phyloP scores from a whole-genome alignment of 108 stramenopile species.

The Cyclotella baltica region DNA sequence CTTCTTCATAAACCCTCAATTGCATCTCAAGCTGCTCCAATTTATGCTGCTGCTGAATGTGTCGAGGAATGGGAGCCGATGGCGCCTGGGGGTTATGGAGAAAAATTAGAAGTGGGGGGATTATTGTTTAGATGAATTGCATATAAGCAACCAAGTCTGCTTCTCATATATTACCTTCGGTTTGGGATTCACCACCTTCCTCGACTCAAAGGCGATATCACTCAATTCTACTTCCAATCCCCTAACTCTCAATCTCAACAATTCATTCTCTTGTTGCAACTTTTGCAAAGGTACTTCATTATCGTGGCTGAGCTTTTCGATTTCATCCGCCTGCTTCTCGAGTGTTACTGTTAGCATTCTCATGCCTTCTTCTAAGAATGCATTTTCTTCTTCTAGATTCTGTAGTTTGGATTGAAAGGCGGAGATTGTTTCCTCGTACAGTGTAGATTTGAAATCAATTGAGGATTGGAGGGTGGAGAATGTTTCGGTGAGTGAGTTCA shows the following conservation, averaged over 20 bases:
- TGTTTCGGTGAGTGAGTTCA: conserved; percentile 24
- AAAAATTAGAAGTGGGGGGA: no score
- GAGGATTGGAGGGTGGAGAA: conserved; percentile 23
- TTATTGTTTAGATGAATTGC: no score
- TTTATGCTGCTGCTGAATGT: conserved; percentile 31
- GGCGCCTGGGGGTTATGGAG: conserved; percentile 21
- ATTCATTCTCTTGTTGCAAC: conserved; percentile 31
- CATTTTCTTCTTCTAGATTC: conserved; percentile 34
- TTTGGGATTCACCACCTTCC: conserved; percentile 29
- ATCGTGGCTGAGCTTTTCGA: conserved; percentile 1
- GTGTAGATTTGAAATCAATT: conserved; percentile 15
- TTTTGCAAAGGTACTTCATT: conserved; percentile 7
- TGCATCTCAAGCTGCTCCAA: conserved; percentile 28
- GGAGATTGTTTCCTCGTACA: conserved; percentile 20
- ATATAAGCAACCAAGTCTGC: no score
- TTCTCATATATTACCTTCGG: no score
- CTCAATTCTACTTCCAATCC: conserved; percentile 42
- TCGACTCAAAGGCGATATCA: conserved; percentile 38
- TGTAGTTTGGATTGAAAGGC: conserved; percentile 13
- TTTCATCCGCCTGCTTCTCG: conserved; percentile 35
- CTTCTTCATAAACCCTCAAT: conserved; percentile 27
- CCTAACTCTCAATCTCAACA: conserved; percentile 28
- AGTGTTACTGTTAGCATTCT: conserved; percentile 23
- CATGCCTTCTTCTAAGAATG: conserved; percentile 25
- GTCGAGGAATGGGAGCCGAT: conserved; percentile 14